Evolutionary conservation across 495 filamentous ascomycete genomes (phyloP), one percentile per base, ranked within the genome.

Genomic region (Penicillium fimorum): DNA sequence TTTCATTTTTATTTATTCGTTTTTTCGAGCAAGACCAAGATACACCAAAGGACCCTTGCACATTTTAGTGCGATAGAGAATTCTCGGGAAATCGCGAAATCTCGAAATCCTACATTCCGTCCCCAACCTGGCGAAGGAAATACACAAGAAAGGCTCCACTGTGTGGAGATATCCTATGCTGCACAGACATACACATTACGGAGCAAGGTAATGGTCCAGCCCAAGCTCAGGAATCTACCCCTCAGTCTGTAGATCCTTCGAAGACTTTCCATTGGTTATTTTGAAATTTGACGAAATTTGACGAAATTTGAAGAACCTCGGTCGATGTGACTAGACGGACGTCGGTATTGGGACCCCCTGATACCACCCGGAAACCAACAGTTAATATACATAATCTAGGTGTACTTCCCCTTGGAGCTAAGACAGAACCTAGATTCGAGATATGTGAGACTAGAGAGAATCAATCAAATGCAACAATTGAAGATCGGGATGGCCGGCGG

Each of bases 191-290:
- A 13, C 12, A 22, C 40, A 9, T 20, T 30, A 49, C 25, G 41
- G 35, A 32, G 35, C 17, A 33, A 18, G 18, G 9, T 33, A 30
- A 47, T 52, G 40, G 52, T 56, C 52, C 51, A 56, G 57, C 52
- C 46, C 12, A 30, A n/a, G 57, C 47, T 60, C 57, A 18, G 51
- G 51, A 55, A 49, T 42, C 30, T 30, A 46, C 41, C 46, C 41
- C 52, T 60, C 47, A 47, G 10, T 47, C 33, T 24, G 47, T 25
- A 42, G 41, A 37, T 47, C 33, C 15, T 55, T 29, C 8, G 32
- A 30, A 32, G 30, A 30, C 49, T 12, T 35, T 25, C 10, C 32
- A 27, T 42, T 53, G 22, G 33, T 43, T 45, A 13, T 20, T 25
- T 53, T 32, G 29, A 18, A 44, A 2, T 48, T 46, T 27, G 33